A percentile compares a stretch with the other conserved stretches of the same genome.
Evolutionary conservation across 2,329 filamentous ascomycete genomes (phyloP).

Genomic region (Aureobasidium sp.): DNA sequence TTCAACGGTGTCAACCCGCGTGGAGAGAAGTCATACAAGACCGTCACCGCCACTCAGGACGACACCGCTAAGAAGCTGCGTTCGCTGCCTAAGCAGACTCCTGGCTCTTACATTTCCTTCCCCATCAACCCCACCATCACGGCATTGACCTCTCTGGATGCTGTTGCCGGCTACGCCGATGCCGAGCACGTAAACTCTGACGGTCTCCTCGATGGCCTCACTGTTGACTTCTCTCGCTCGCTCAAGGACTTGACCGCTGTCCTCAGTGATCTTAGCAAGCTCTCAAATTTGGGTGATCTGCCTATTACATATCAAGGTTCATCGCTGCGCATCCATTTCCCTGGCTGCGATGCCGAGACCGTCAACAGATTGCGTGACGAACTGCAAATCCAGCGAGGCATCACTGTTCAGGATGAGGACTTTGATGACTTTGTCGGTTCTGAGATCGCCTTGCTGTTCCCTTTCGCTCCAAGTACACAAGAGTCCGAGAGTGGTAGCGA

Average conservation of each 20-base stretch:
- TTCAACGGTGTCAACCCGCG: constrained; percentile 69
- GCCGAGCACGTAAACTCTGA: constrained; percentile 57
- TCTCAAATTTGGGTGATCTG: constrained; percentile 72
- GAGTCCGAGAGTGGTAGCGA: constrained; percentile 29
- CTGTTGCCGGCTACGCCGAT: constrained; percentile 43
- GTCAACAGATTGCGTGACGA: constrained; percentile 81
- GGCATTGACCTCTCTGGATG: constrained; percentile 64
- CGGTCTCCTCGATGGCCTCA: constrained; percentile 75
- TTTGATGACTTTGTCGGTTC: constrained; percentile 61
- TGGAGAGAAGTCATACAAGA: constrained; percentile 71
- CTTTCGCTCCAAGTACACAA: constrained; percentile 62
- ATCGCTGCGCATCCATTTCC: constrained; percentile 73
- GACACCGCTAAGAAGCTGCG: constrained; percentile 61
- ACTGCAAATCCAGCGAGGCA: constrained; percentile 70
- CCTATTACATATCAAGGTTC: constrained; percentile 66
- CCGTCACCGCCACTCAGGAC: constrained; percentile 66
- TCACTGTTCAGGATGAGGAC: constrained; percentile 68
- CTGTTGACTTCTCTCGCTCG: constrained; percentile 78
- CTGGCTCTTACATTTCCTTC: constrained; percentile 85
- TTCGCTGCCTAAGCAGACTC: constrained; percentile 45
- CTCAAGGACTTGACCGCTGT: constrained; percentile 74
- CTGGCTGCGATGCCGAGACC: constrained; percentile 75
- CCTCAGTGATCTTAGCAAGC: constrained; percentile 69
- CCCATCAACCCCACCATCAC: constrained; percentile 81
- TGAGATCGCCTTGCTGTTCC: constrained; percentile 71